phyloP scores from a whole-genome alignment of 2,329 filamentous ascomycete species.

The Metarhizium rileyi region DNA sequence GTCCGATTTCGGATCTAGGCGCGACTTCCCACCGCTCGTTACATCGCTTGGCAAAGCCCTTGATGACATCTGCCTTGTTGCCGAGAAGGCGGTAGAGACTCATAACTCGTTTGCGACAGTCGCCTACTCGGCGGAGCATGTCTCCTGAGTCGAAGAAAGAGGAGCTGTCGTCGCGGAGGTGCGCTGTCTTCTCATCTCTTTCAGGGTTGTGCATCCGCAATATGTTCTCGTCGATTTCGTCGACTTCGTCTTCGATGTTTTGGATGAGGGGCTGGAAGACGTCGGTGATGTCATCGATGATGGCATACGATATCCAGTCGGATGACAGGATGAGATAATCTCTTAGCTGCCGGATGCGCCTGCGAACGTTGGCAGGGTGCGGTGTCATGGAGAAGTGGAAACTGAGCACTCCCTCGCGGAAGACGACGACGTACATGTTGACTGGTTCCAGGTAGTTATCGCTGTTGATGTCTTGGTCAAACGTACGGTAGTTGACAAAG shows the following conservation, averaged over 20 bases:
- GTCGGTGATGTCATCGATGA: constrained; percentile 97
- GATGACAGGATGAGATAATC: constrained; percentile 89
- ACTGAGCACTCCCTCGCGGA: constrained; percentile 87
- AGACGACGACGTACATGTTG: constrained; percentile 96
- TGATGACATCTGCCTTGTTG: constrained; percentile 98
- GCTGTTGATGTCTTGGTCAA: constrained; percentile 86
- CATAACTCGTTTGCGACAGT: constrained; percentile 97
- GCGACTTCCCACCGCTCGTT: constrained; percentile 98
- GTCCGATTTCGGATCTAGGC: constrained; percentile 87
- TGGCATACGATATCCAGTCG: constrained; percentile 97
- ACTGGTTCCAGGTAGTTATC: constrained; percentile 90
- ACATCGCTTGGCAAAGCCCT: constrained; percentile 95
- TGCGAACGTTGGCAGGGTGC: constrained; percentile 89
- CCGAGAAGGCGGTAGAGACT: constrained; percentile 83
- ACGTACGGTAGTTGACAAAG: constrained; percentile 96
- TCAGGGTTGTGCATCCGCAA: constrained; percentile 64
- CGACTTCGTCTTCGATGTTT: constrained; percentile 88
- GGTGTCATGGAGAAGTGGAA: constrained; percentile 97
- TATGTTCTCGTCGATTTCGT: constrained; percentile 91
- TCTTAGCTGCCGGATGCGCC: constrained; percentile 83
- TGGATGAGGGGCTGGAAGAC: constrained; percentile 90
- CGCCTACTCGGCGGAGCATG: constrained; percentile 87
- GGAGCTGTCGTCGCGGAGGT: constrained; percentile 34
- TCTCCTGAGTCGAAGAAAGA: constrained; percentile 47
- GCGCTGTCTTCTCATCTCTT: constrained; percentile 34